A percentile compares a stretch with the other conserved stretches of the same genome.
Conservation (phyloP, 441 rosid species). For the Erodium trifolium region DNA sequence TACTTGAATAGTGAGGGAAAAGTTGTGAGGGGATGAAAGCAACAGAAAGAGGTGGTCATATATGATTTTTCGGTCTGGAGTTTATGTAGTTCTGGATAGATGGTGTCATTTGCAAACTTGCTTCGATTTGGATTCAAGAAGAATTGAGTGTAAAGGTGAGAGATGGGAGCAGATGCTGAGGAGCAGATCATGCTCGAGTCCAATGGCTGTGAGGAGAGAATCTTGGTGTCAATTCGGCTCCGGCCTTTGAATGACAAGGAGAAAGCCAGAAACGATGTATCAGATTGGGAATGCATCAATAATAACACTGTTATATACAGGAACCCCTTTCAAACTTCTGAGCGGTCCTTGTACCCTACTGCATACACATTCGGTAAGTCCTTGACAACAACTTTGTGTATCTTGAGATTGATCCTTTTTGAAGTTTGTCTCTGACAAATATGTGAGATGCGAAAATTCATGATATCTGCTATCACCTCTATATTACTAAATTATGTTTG, state of each 20-base stretch:
- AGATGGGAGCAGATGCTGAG: conserved; percentile 35
- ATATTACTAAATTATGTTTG: background rate
- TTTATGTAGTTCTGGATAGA: conserved; percentile 13
- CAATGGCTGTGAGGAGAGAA: conserved; percentile 48
- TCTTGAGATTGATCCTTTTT: background rate
- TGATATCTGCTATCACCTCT: background rate
- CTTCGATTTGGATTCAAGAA: conserved; percentile 19
- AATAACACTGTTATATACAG: conserved; percentile 57
- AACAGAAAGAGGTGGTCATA: conserved; percentile 5
- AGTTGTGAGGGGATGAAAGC: conserved; percentile 16
- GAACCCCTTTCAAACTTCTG: conserved; percentile 51
- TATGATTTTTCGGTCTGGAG: conserved; percentile 1
- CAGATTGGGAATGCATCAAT: conserved; percentile 85
- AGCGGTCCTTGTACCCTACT: conserved; percentile 76
- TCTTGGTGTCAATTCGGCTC: conserved; percentile 69
- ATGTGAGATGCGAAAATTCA: background rate
- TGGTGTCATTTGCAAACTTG: conserved; percentile 19
- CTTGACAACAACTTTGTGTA: conserved; percentile 13
- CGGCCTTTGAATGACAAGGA: conserved; percentile 86
- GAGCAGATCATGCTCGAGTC: conserved; percentile 45
- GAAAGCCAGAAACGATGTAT: conserved; percentile 45
- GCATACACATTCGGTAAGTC: conserved; percentile 71
- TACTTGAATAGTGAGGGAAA: conserved; percentile 20
- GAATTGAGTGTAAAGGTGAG: conserved; percentile 16
- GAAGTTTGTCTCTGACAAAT: background rate